Evolutionary conservation across 306 rosid species (phyloP).

Genomic region (Elaeagnus macrophylla): DNA sequence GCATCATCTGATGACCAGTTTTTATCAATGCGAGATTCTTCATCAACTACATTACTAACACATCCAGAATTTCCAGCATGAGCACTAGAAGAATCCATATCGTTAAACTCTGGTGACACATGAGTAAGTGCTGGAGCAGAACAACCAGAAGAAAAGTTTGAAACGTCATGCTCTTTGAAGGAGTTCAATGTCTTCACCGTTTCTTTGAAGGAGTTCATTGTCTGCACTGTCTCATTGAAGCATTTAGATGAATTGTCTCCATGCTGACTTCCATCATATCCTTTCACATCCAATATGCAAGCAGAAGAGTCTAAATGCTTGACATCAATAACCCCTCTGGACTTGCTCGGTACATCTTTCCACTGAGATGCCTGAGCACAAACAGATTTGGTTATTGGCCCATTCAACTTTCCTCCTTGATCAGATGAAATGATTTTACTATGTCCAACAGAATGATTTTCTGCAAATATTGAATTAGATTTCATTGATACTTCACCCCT

Average conservation of each 20-base stretch:
- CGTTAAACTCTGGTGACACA: constrained; percentile 34
- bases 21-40: constrained; percentile 47
- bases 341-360: constrained; percentile 59
- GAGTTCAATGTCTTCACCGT: constrained; percentile 14
- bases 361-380: constrained; percentile 35
- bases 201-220: constrained; percentile 16
- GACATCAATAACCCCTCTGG: constrained; percentile 32
- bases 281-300: constrained; percentile 24
- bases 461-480: constrained; percentile 20
- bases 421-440: constrained; percentile 17
- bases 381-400: constrained; percentile 16
- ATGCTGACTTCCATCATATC: constrained; percentile 24
- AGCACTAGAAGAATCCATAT: constrained; percentile 30
- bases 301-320: constrained; percentile 21
- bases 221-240: constrained; percentile 20
- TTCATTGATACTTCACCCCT: constrained; percentile 26
- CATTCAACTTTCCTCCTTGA: constrained; percentile 23
- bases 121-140: constrained; percentile 46
- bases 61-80: constrained; percentile 31
- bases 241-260: constrained; percentile 22
- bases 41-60: constrained; percentile 39
- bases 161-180: constrained; percentile 38
- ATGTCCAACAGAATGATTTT: constrained; percentile 21
- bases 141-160: constrained; percentile 47
- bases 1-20: constrained; percentile 44